phyloP scores from a whole-genome alignment of 805 yeast species.

The Clavispora asparagi region DNA sequence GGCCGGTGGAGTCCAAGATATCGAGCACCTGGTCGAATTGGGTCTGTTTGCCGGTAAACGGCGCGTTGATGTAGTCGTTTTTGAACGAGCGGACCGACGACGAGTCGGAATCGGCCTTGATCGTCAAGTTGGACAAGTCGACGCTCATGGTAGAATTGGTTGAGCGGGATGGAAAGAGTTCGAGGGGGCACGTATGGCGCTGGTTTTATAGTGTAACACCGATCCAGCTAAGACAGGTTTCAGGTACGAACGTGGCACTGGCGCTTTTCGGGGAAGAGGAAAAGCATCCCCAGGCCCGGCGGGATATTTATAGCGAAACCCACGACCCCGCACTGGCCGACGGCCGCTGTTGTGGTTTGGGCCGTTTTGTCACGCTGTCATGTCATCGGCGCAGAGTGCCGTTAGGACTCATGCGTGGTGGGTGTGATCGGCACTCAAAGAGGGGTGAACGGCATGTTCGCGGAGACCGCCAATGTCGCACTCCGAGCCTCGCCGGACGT shows the following conservation, averaged over 20 bases:
- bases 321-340: background rate
- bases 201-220: background rate
- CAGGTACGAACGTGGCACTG: background rate
- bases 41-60: conserved; percentile 73
- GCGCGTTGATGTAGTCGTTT: conserved; percentile 67
- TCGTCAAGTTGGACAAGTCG: conserved; percentile 11
- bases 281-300: background rate
- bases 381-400: background rate
- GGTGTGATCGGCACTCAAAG: background rate
- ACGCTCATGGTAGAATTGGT: conserved; percentile 10
- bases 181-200: background rate
- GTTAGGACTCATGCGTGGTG: background rate
- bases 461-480: background rate
- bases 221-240: background rate
- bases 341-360: background rate
- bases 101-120: conserved; percentile 21
- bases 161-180: background rate
- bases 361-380: background rate
- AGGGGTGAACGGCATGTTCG: background rate
- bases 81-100: conserved; percentile 27
- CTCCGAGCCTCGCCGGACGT: background rate
- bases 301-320: background rate
- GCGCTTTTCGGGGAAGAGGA: background rate
- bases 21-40: conserved; percentile 83
- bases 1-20: conserved; percentile 73